Evolutionary conservation across 2,329 filamentous ascomycete genomes (phyloP), one percentile per base, ranked within the genome.

Genomic region (Colletotrichum graminicola): DNA sequence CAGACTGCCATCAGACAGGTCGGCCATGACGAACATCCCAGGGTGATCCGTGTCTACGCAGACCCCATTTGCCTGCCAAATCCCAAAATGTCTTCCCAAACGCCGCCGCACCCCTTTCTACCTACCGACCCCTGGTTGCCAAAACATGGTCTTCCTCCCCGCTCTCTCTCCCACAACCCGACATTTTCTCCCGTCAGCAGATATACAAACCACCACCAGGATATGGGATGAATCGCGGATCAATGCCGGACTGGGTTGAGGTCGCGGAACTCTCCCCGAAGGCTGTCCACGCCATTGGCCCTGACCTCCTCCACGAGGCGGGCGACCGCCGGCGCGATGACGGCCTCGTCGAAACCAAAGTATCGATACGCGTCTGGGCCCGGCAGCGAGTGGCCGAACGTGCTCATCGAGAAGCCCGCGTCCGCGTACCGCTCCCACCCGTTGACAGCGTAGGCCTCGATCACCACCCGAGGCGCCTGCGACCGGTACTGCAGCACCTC

Each of bases 371-470:
- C 85, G 16, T 81, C 82, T 70, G 85, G 84, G 0, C 87, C 85
- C 0, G 88, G 88, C 55, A 90, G 76, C 21, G 83, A 86, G 75
- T 90, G 86, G 0, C 88, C 88, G 73, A 90, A 90, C 0, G 81
- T 80, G 55, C 82, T 82, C 83, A 90, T 86, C 59, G 82, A 86
- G 70, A 83, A 83, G 1, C 85, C 87, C 0, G 88, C 88, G 76
- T 89, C 85, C 0, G 88, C 88, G 75, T 90, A 90, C 26, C 88
- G 78, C 79, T 90, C 89, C 88, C 88, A 90, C 0, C 88, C 87
- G 70, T 87, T 86, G 1, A 84, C 81, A 1, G 85, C 83, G 75
- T 89, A 90, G 0, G 88, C 86, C 78, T 92, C 90, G 54, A 91
- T 87, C 5, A 90, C 86, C 21, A 92, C 86, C 1, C 82, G 79